Evolutionary conservation across 2,329 filamentous ascomycete genomes (phyloP).

Genomic region (Aureobasidium vineae): DNA sequence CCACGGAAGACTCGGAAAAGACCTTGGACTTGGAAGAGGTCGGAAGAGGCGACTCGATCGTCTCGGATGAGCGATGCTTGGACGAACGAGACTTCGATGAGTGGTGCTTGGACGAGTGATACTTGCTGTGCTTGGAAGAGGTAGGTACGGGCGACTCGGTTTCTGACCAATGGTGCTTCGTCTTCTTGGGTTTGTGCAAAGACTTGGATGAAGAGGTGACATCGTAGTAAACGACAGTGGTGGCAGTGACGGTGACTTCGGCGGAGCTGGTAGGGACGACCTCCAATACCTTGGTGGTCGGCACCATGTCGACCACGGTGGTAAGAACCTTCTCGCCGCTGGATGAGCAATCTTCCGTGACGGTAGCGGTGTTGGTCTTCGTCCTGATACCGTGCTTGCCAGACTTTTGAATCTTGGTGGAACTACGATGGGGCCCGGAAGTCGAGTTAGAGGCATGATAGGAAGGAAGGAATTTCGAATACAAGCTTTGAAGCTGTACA

Average conservation of each 20-base stretch:
- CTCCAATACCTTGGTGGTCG: neutral
- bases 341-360: neutral
- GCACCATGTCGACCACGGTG: neutral
- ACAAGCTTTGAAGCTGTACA: neutral
- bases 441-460: neutral
- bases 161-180: neutral
- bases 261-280: too few relatives aligned
- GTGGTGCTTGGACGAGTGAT: neutral
- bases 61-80: neutral
- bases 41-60: neutral
- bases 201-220: neutral
- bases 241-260: too few relatives aligned
- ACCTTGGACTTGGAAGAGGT: neutral
- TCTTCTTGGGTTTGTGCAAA: neutral
- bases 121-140: neutral
- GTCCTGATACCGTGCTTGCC: neutral
- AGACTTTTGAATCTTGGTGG: neutral
- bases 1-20: neutral
- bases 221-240: neutral
- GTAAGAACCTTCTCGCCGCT: neutral
- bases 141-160: neutral
- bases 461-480: neutral
- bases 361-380: neutral
- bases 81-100: neutral
- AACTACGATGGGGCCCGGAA: neutral